phyloP scores from a whole-genome alignment of 2,329 filamentous ascomycete genomes.

The Stagonosporopsis cucurbitacearum region DNA sequence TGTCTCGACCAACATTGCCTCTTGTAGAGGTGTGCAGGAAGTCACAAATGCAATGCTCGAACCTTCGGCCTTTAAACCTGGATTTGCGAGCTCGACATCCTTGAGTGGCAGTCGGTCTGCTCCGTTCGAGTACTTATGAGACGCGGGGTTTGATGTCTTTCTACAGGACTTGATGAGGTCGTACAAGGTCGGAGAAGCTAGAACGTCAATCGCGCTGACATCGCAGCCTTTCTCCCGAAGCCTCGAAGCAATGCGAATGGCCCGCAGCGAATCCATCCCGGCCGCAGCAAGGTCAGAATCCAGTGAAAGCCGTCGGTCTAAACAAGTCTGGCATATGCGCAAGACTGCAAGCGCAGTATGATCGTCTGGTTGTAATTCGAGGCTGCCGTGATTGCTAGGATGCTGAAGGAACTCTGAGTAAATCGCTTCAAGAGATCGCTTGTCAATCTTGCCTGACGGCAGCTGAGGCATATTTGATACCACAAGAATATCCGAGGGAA shows the following conservation, averaged over 20 bases:
- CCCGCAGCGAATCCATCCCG: conserved; percentile 71
- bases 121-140: not conserved
- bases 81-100: not conserved
- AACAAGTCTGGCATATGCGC: conserved; percentile 49
- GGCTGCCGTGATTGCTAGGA: conserved; percentile 5
- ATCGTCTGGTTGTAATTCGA: conserved; percentile 22
- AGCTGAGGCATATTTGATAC: conserved; percentile 72
- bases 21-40: conserved; percentile 75
- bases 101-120: not conserved
- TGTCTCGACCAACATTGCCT: conserved; percentile 82
- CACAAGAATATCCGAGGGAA: conserved; percentile 75
- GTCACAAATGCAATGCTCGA: conserved; percentile 48
- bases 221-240: conserved; percentile 65
- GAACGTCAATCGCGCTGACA: conserved; percentile 65
- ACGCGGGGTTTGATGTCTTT: not conserved
- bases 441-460: conserved; percentile 84
- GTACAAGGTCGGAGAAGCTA: conserved; percentile 61
- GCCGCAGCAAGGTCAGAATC: conserved; percentile 57
- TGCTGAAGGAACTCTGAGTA: conserved; percentile 52
- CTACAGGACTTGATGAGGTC: conserved; percentile 31
- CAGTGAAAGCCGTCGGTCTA: conserved; percentile 49
- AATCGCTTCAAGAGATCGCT: conserved; percentile 64
- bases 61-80: not conserved
- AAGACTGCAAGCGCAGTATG: conserved; percentile 43
- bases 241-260: conserved; percentile 68